Evolutionary conservation across 225 moss, liverwort and hornwort species (phyloP), one percentile per base, ranked within the genome.

Genomic region (Physcomitrellopsis africana): DNA sequence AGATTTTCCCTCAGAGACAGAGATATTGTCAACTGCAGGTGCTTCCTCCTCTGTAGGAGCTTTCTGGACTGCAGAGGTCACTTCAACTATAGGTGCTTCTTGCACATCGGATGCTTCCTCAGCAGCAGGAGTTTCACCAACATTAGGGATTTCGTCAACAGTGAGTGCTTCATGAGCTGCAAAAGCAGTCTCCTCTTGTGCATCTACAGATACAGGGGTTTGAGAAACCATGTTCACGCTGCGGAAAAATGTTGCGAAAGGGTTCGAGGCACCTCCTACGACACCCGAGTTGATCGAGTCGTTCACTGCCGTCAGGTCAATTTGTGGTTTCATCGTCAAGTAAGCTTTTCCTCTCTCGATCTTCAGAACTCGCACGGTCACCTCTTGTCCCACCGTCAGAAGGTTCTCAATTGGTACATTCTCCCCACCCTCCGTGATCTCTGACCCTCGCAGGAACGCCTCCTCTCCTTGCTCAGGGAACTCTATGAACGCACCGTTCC

Each of bases 221-320:
- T 53, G 75, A 22, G 80, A 67, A 13, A 99, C 67, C 69, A 99
- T 59, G 76, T 99, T 95, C 22, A 92, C 82, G 10, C 83, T 87
- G 9, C 92, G 95, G 69, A 99, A 99, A 12, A 92, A 89, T 43
- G 89, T 84, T 44, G 95, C 90, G 58, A 99, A 99, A 0, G 99
- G 99, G 56, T 99, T 99, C 1, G 92, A 77, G 15, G 99, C 99
- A 32, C 79, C 86, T 43, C 65, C 77, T 0, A 81, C 83, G 2
- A 80, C 79, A 55, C 87, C 87, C 75, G 77, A 76, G 82, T 99
- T 99, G 44, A 95, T 87, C 42, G 86, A 76, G 20, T 76, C 79
- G 84, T 99, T 99, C 65, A 99, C 86, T 43, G 90, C 84, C 11
- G 76, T 76, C 82, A 99, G 76, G 75, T 99, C 95, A 70, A 99